phyloP scores from a whole-genome alignment of 2,329 filamentous ascomycete species.

The Botrytis tulipae region DNA sequence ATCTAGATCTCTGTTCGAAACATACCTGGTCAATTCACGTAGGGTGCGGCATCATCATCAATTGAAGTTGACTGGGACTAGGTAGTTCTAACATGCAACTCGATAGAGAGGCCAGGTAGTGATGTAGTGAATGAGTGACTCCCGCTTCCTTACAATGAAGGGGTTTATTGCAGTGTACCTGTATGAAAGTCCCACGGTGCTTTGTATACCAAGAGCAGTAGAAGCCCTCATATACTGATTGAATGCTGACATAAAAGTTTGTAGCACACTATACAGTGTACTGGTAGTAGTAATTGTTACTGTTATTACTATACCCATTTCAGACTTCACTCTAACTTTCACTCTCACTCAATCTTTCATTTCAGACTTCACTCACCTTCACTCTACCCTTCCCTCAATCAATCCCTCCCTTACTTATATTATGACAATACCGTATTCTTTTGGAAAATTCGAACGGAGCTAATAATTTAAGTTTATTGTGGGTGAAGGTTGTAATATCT shows the following conservation, averaged over 20 bases:
- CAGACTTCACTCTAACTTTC: background rate
- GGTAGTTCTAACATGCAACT: background rate
- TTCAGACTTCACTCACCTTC: background rate
- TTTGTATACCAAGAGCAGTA: background rate
- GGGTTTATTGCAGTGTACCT: background rate
- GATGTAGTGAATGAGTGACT: background rate
- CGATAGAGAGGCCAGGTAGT: background rate
- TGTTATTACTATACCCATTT: background rate
- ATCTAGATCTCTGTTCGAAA: background rate
- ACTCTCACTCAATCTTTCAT: background rate
- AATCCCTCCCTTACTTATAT: too few species aligned
- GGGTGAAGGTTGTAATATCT: too few species aligned
- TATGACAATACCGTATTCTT: too few species aligned
- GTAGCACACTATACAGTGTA: background rate
- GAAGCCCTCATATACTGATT: background rate
- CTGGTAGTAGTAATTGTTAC: background rate
- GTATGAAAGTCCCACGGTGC: background rate
- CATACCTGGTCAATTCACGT: background rate
- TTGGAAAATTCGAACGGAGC: too few species aligned
- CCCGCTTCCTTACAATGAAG: background rate
- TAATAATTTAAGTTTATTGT: too few species aligned
- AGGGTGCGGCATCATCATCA: background rate
- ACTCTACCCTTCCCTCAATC: background rate
- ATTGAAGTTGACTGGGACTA: background rate
- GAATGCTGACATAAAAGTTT: background rate